Conservation (phyloP, 1,284 basidiomycete species). For the Puccinia novopanici region DNA sequence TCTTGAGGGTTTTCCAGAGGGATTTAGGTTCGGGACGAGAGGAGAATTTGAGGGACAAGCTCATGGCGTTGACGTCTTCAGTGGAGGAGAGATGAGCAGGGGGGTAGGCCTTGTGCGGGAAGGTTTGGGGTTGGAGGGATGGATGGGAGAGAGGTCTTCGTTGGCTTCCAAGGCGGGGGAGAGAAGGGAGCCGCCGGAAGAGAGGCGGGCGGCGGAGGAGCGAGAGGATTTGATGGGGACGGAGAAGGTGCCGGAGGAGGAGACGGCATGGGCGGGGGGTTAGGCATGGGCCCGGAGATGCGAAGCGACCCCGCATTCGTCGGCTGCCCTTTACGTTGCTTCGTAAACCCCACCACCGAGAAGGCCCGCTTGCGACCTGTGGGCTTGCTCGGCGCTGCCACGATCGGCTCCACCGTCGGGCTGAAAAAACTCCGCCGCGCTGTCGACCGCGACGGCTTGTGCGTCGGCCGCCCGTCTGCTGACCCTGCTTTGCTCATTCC, state of each 20-base stretch:
- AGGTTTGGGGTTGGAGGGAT: neutral
- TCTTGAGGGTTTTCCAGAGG: constrained; percentile 31
- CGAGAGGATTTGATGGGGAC: neutral
- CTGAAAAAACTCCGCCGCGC: neutral
- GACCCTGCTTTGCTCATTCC: neutral
- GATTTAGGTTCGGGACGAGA: constrained; percentile 18
- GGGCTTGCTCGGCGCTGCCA: neutral
- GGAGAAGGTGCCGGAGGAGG: constrained; percentile 5
- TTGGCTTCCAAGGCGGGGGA: constrained; percentile 4
- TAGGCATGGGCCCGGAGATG: neutral
- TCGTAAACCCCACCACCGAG: constrained; percentile 12
- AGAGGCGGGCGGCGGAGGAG: neutral
- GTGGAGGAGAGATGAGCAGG: neutral
- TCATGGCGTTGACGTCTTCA: neutral
- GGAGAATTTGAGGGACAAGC: neutral
- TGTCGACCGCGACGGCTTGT: neutral
- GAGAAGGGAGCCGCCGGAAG: neutral
- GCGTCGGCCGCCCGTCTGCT: neutral
- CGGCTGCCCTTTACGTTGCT: neutral
- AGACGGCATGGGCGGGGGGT: neutral
- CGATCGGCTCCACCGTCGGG: neutral
- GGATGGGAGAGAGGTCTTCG: constrained; percentile 3
- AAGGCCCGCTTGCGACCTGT: constrained; percentile 18
- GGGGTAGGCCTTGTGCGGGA: neutral
- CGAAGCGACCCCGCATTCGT: neutral